Evolutionary conservation across 352 stramenopile species (phyloP).

Genomic region (Globisporangium cederbergense): DNA sequence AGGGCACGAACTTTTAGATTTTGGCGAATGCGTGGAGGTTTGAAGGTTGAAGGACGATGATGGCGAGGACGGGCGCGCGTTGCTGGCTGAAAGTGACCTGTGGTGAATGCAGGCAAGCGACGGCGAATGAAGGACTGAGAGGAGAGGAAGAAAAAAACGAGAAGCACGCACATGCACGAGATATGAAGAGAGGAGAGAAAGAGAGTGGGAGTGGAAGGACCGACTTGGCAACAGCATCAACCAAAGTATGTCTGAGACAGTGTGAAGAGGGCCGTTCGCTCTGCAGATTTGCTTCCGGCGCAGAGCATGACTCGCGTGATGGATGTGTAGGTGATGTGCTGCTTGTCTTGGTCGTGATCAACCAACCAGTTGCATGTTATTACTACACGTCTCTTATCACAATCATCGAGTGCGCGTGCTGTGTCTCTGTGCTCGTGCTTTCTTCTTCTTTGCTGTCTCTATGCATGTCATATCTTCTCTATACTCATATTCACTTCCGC

Average conservation of each 20-base stretch:
- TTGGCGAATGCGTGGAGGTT: background rate
- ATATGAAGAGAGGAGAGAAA: conserved; percentile 2
- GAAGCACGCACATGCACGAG: too few species aligned
- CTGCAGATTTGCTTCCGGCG: background rate
- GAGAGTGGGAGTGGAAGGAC: background rate
- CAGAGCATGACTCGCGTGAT: background rate
- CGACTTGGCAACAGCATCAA: background rate
- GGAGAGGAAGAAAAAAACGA: conserved; percentile 11
- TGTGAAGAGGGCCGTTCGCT: background rate
- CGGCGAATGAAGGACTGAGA: background rate
- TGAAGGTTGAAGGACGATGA: background rate
- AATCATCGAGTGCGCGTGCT: conserved; percentile 4
- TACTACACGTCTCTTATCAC: conserved; percentile 9
- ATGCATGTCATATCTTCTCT: background rate
- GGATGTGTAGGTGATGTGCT: background rate
- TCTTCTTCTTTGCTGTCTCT: background rate
- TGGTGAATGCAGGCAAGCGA: background rate
- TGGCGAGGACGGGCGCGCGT: background rate
- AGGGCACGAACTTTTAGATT: conserved; percentile 89
- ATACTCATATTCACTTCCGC: background rate
- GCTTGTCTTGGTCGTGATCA: background rate
- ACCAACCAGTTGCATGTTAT: conserved; percentile 8
- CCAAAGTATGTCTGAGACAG: background rate
- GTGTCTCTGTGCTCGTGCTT: background rate
- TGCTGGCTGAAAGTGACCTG: conserved; percentile 10